Conservation (phyloP, 2,329 filamentous ascomycete genomes). For the Hypoxylon sp. region DNA sequence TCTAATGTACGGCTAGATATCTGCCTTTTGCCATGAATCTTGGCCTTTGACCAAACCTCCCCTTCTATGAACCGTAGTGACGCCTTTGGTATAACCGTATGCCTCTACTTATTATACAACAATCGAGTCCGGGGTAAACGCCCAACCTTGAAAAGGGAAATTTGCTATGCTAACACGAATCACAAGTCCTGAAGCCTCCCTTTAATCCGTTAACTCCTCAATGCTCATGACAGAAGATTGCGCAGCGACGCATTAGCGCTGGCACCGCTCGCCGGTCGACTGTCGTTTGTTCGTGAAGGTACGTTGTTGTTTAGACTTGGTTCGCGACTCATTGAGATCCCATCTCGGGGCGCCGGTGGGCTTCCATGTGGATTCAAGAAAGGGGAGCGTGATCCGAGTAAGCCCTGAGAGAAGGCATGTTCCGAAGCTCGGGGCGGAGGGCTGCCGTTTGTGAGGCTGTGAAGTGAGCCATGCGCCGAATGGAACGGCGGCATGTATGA, state of each 20-base stretch:
- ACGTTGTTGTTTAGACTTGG: slow-evolving; percentile 53
- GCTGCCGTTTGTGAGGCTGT: slow-evolving; percentile 58
- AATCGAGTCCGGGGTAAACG: slow-evolving; percentile 44
- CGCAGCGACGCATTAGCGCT: slow-evolving; percentile 83
- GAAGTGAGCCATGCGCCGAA: slow-evolving; percentile 51
- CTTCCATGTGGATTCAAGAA: slow-evolving; percentile 63
- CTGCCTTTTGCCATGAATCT: slow-evolving; percentile 11
- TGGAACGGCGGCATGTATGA: slow-evolving; percentile 60
- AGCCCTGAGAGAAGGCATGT: slow-evolving; percentile 62
- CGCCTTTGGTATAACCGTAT: slow-evolving; percentile 49
- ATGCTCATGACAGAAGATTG: slow-evolving; percentile 75
- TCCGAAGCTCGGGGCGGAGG: slow-evolving; percentile 62
- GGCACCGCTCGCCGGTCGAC: slow-evolving; percentile 70
- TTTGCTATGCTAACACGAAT: slow-evolving; percentile 33
- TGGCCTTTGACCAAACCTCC: slow-evolving; percentile 8
- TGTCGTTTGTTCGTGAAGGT: slow-evolving; percentile 54
- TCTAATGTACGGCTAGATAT: slow-evolving; percentile 7
- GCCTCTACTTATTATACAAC: slow-evolving; percentile 54
- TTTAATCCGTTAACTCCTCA: slow-evolving; percentile 4
- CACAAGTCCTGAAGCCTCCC: slow-evolving; percentile 15
- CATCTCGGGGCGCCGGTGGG: slow-evolving; percentile 61
- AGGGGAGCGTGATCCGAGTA: slow-evolving; percentile 60
- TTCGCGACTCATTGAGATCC: slow-evolving; percentile 54
- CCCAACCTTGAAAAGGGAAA: slow-evolving; percentile 45
- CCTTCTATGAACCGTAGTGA: slow-evolving; percentile 34